phyloP scores from a whole-genome alignment of 1,284 basidiomycete genomes.

The Pulveroboletus ridleyi region DNA sequence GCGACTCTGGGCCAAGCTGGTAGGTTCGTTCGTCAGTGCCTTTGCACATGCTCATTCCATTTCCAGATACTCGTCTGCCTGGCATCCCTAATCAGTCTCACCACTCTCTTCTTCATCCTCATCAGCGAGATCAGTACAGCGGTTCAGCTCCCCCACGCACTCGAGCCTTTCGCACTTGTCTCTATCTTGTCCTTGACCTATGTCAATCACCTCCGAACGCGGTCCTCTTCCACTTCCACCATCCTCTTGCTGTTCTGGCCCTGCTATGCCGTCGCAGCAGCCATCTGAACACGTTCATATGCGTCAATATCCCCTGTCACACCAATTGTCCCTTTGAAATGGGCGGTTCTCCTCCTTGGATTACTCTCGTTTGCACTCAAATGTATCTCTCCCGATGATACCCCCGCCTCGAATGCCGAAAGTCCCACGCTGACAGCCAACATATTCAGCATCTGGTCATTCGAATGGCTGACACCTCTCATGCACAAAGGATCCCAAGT shows the following conservation, averaged over 20 bases:
- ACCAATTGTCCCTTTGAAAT: conserved; percentile 54
- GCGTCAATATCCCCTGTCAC: conserved; percentile 28
- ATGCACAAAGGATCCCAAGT: conserved; percentile 71
- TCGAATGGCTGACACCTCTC: conserved; percentile 82
- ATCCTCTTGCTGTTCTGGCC: conserved; percentile 89
- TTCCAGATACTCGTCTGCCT: conserved; percentile 51
- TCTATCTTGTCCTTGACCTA: conserved; percentile 57
- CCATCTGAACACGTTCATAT: conserved; percentile 71
- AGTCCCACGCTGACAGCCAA: conserved; percentile 85
- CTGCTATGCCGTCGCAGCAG: conserved; percentile 57
- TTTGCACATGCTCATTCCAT: conserved; percentile 8
- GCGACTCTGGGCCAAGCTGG: conserved; percentile 66
- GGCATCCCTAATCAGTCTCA: conserved; percentile 48
- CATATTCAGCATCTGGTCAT: conserved; percentile 80
- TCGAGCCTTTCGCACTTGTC: conserved; percentile 62
- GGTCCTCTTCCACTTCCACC: conserved; percentile 68
- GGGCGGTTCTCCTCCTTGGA: conserved; percentile 54
- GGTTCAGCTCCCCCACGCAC: conserved; percentile 58
- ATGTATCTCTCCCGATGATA: conserved; percentile 71
- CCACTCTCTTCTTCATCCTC: conserved; percentile 45
- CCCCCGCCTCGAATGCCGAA: conserved; percentile 59
- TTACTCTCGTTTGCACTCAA: conserved; percentile 72
- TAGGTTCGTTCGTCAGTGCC: conserved; percentile 34
- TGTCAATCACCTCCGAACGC: conserved; percentile 81
- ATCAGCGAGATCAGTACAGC: conserved; percentile 41